Evolutionary conservation across 208 protist species (phyloP).

Genomic region (Vickermania ingenoplastis): DNA sequence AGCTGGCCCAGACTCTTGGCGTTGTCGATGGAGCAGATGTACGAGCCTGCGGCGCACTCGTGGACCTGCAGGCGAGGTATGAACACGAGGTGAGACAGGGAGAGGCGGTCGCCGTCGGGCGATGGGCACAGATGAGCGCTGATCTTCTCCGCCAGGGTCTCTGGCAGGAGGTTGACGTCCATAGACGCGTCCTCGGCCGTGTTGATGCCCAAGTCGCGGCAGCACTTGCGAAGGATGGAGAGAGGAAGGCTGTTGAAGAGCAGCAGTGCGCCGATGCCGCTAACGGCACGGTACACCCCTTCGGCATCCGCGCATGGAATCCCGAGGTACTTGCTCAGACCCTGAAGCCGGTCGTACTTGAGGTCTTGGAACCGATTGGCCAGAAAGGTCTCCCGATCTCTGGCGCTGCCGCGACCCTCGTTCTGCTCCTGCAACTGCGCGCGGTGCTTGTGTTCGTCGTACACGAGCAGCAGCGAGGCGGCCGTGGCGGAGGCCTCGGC

Average conservation of each 20-base stretch:
- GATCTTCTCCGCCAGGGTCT: conserved; percentile 55
- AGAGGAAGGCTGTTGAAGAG: conserved; percentile 25
- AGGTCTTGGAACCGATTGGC: conserved; percentile 34
- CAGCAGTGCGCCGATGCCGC: conserved; percentile 34
- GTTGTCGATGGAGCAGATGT: conserved; percentile 71
- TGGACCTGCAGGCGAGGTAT: conserved; percentile 71
- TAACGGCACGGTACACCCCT: conserved; percentile 46
- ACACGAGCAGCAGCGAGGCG: conserved; percentile 34
- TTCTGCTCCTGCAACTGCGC: not conserved
- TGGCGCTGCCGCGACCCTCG: conserved; percentile 11
- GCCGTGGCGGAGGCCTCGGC: conserved; percentile 27
- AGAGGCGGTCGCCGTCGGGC: conserved; percentile 9
- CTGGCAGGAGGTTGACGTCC: conserved; percentile 37
- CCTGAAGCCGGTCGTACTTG: conserved; percentile 16
- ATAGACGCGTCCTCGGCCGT: conserved; percentile 25
- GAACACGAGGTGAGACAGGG: conserved; percentile 35
- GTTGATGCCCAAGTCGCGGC: conserved; percentile 49
- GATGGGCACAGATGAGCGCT: conserved; percentile 42
- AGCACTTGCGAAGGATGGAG: conserved; percentile 25
- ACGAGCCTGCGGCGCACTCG: conserved; percentile 66
- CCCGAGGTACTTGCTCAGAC: conserved; percentile 28
- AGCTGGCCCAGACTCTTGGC: conserved; percentile 45
- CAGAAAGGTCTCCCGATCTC: no score
- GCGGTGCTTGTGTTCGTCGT: conserved; percentile 5
- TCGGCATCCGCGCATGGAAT: conserved; percentile 11